phyloP scores from a whole-genome alignment of 495 filamentous ascomycete species.

The Xylaria curta region DNA sequence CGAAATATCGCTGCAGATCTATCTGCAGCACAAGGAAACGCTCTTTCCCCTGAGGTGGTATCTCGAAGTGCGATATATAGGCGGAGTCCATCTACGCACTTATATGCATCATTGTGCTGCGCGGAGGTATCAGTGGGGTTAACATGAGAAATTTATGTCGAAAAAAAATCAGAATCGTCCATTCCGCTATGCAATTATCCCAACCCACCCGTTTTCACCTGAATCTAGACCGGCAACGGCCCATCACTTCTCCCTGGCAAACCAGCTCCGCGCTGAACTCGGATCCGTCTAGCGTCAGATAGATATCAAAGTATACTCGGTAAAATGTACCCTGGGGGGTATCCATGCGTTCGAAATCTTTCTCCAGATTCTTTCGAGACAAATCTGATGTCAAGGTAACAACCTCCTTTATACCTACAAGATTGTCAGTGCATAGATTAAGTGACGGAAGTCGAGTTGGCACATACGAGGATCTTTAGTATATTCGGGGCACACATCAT shows the following conservation, averaged over 20 bases:
- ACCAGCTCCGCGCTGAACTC: conserved; percentile 98
- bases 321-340: conserved; percentile 99
- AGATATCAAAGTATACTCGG: conserved; percentile 79
- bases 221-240: conserved; percentile 90
- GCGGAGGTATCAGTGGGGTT: conserved; percentile 27
- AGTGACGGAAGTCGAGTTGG: background rate
- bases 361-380: conserved; percentile 97
- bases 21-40: conserved; percentile 21
- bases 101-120: conserved; percentile 26
- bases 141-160: conserved; percentile 23
- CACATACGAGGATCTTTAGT: conserved; percentile 98
- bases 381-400: conserved; percentile 97
- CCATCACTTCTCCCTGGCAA: conserved; percentile 99
- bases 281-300: conserved; percentile 93
- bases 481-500: conserved; percentile 97
- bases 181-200: conserved; percentile 28
- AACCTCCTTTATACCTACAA: conserved; percentile 94
- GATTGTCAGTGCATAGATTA: conserved; percentile 37
- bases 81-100: conserved; percentile 16
- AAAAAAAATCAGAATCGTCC: conserved; percentile 27
- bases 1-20: conserved; percentile 12
- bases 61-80: conserved; percentile 24
- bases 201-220: conserved; percentile 45
- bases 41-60: conserved; percentile 17
- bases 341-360: conserved; percentile 99